Evolutionary conservation across 805 yeast genomes (phyloP), one percentile per base, ranked within the genome.

Genomic region (Ogataea saltuana): DNA sequence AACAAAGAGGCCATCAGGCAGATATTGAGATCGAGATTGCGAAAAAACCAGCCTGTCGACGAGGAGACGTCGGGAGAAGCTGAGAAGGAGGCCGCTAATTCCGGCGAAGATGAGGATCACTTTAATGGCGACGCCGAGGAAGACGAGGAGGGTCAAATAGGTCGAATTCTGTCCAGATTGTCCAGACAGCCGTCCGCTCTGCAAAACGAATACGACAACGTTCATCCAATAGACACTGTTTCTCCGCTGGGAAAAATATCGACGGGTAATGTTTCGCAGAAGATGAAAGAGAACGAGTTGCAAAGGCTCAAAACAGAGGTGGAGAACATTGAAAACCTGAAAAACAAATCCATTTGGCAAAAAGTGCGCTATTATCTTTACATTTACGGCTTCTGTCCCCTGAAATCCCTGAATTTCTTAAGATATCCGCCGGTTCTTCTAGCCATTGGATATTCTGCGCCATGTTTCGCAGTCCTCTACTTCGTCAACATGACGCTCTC

Each of bases 401-500:
- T 78, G 39, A 81, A 79, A 50, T 72, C 91, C 0, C 58, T 88
- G 15, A 65, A 70, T 4, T 74, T 87, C 45, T 62, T 88, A 25
- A 64, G 69, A 43, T 83, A 83, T 59, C 95, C 95, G 0, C 93
- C 95, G 0, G 90, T 88, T 7, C 59, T 74, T 1, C 64, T 85
- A 37, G 79, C 88, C 6, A 74, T 87, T 26, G 58, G 70, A 1
- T 86, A 79, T 57, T 80, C 90, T 2, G 78, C 88, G 1, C 75
- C 83, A n/a, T 76, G 85, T 36, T 88, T 86, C 64, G 81, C 81
- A 3, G 76, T 78, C 12, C 64, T 85, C 15, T 88, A 87, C 59
- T 78, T 84, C 49, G 78, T 86, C 55, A 88, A 88, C 65, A 72
- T 87, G 76, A 74, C 91, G 4, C 68, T 88, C 32, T 74, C 90